Percentiles rank a stretch among this genome's conserved stretches.
phyloP scores from a whole-genome alignment of 208 protist species.

The Entamoeba histolytica region DNA sequence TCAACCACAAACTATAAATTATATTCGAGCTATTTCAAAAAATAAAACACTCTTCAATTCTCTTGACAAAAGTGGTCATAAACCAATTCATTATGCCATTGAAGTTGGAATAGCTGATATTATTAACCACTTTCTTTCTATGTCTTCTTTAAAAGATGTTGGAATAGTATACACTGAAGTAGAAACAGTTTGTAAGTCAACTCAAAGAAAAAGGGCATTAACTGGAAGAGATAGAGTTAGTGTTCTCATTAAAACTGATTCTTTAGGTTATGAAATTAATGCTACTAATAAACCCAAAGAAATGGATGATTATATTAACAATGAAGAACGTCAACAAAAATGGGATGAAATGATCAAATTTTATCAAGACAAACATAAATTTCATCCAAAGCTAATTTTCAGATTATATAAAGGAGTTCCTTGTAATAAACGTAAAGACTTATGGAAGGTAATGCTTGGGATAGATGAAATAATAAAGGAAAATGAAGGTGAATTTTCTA shows the following conservation, averaged over 20 bases:
- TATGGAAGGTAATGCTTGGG: not conserved
- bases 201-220: not conserved
- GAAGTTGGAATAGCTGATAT: not conserved
- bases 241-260: not conserved
- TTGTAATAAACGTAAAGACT: not conserved
- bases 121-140: not conserved
- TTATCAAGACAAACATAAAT: not conserved
- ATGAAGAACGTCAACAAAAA: not conserved
- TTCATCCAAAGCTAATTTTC: not conserved
- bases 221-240: not conserved
- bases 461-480: not conserved
- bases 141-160: not conserved
- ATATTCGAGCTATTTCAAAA: not conserved
- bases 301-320: not conserved
- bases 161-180: not conserved
- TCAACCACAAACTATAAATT: not conserved
- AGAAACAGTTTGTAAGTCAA: not conserved
- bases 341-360: not conserved
- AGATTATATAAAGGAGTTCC: not conserved
- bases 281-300: not conserved
- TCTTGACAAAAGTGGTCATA: not conserved
- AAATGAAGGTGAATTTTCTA: not conserved
- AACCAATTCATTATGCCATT: not conserved
- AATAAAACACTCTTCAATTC: not conserved
- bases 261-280: not conserved